Evolutionary conservation across 495 filamentous ascomycete genomes (phyloP), one percentile per base, ranked within the genome.

Genomic region (Staphylotrichum longicolle): DNA sequence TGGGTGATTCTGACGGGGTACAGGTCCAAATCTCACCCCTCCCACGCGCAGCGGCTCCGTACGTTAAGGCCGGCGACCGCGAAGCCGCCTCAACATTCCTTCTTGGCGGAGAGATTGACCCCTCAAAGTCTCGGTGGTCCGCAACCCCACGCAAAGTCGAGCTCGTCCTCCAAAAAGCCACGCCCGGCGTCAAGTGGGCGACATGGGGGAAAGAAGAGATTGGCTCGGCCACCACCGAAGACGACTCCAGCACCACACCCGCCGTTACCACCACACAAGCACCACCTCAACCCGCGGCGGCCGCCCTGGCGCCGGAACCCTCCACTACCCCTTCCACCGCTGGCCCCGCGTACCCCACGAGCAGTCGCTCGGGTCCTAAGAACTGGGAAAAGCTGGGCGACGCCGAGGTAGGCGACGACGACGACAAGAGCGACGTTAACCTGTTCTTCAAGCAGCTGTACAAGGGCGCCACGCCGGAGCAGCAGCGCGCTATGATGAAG

Each of bases 401-500:
- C 0, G 77, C 73, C 5, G 79, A 83, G 7, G 81, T 73, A 3
- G 78, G 78, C 7, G 83, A 87, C 15, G 83, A 86, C 20, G 85
- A 84, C 14, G 84, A 80, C 5, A 87, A 90, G 54, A 75, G 80
- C 35, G 83, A 89, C n/a, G 88, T 90, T 4, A 89, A 94, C 63
- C 72, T 69, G 3, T 98, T 98, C 76, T 98, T 98, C 81, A 93
- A 95, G 80, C 87, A 88, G 70, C 80, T 98, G 0, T 98, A 94
- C 74, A 86, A 88, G 63, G 79, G 79, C 56, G 88, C 91, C 0
- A 86, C 90, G 56, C 83, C 85, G 0, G 93, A 98, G 62, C 91
- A 90, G 41, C 85, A 83, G 66, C 83, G 91, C 4, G 94, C 94
- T 3, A 98, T 98, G 94, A 91, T 96, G 84, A 98, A 98, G 83